Conservation (phyloP, 371 early-diverging fungal genomes). For the Apophysomyces ossiformis region DNA sequence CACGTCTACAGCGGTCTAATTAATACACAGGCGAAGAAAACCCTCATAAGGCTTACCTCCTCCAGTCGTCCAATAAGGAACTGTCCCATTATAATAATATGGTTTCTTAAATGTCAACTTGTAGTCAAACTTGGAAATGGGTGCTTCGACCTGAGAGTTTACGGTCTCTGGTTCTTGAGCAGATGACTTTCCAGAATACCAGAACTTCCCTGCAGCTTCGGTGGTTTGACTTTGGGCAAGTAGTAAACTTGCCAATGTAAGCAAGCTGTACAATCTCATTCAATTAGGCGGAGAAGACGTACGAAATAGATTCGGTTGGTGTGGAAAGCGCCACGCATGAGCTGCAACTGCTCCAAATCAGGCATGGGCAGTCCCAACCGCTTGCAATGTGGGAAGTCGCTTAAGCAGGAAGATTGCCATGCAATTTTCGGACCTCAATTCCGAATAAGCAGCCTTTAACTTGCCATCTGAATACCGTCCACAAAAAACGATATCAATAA, state of each 20-base stretch:
- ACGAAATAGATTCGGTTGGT: neutral
- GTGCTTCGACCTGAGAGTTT: constrained; percentile 21
- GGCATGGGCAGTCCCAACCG: too few species aligned
- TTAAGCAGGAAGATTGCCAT: too few species aligned
- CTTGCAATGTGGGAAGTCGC: too few species aligned
- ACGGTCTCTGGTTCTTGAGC: constrained; percentile 22
- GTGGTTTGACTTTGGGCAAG: neutral
- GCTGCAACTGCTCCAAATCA: neutral
- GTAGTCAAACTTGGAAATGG: constrained; percentile 60
- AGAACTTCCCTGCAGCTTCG: constrained; percentile 12
- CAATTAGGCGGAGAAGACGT: neutral
- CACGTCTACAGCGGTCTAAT: constrained; percentile 47
- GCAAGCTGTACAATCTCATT: neutral
- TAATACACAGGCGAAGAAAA: constrained; percentile 3
- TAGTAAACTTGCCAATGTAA: neutral
- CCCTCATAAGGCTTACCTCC: constrained; percentile 45
- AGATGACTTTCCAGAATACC: constrained; percentile 25
- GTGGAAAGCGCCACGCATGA: constrained; percentile 6
- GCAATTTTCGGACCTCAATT: neutral
- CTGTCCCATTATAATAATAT: constrained; percentile 53
- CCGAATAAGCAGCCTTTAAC: too few species aligned
- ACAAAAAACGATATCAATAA: too few species aligned
- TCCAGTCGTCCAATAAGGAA: constrained; percentile 62
- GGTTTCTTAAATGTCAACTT: constrained; percentile 70
- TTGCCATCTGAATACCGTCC: too few species aligned